Evolutionary conservation across 495 filamentous ascomycete genomes (phyloP).

Genomic region (Penicillium samsonianum): DNA sequence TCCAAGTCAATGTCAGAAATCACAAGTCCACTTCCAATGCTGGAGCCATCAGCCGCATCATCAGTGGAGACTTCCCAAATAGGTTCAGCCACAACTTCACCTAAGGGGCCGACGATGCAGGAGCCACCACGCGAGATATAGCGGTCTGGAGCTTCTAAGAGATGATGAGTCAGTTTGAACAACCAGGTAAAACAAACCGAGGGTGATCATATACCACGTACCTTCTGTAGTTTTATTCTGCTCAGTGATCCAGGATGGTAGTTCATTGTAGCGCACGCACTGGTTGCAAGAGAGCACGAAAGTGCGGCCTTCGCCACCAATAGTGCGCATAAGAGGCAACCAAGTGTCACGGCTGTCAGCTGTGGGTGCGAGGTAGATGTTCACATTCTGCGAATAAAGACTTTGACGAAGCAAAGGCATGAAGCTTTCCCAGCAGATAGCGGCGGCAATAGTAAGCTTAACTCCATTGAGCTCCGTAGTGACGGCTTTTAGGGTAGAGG

Average conservation of each 20-base stretch:
- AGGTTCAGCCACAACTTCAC: conserved; percentile 75
- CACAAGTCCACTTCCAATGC: conserved; percentile 39
- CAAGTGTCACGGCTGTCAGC: conserved; percentile 86
- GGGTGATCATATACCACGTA: neutral
- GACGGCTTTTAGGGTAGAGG: conserved; percentile 77
- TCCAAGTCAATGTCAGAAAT: conserved; percentile 60
- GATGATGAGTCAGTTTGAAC: neutral
- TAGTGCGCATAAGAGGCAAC: conserved; percentile 77
- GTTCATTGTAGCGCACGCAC: conserved; percentile 61
- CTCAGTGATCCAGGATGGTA: conserved; percentile 57
- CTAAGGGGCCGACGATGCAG: conserved; percentile 76
- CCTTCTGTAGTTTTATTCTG: conserved; percentile 5
- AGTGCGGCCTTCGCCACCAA: conserved; percentile 76
- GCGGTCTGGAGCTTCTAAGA: neutral
- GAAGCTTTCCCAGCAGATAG: conserved; percentile 97
- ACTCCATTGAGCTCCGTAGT: conserved; percentile 78
- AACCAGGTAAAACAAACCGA: neutral
- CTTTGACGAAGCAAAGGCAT: conserved; percentile 85
- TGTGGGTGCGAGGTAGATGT: conserved; percentile 89
- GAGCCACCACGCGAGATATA: conserved; percentile 64
- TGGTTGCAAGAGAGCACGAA: conserved; percentile 88
- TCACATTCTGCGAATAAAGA: conserved; percentile 89
- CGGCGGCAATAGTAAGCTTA: conserved; percentile 74
- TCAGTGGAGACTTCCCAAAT: conserved; percentile 73
- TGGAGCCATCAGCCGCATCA: conserved; percentile 30